Evolutionary conservation across 1,284 basidiomycete genomes (phyloP).

Genomic region (Nidula niveotomentosa): DNA sequence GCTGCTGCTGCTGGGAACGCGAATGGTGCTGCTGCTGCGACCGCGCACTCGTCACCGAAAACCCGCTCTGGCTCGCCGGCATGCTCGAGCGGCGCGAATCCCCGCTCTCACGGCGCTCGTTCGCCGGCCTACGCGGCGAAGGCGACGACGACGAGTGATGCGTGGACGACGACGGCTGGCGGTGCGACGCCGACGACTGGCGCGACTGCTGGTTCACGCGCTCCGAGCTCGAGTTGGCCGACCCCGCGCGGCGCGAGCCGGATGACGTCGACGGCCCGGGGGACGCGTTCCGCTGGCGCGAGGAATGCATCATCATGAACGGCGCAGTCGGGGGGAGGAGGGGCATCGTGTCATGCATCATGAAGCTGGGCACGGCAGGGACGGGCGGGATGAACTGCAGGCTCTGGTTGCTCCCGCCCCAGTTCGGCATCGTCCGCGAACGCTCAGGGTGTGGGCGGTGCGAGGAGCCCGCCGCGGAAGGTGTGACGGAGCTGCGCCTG

Average conservation of each 20-base stretch:
- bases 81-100: slow-evolving; percentile 21
- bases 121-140: slow-evolving; percentile 1
- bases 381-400: slow-evolving; percentile 27
- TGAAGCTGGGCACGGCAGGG: slow-evolving; percentile 23
- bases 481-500: slow-evolving; percentile 42
- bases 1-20: slow-evolving; percentile 19
- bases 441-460: slow-evolving; percentile 30
- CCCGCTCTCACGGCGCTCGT: slow-evolving; percentile 11
- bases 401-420: slow-evolving; percentile 34
- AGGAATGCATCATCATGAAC: slow-evolving; percentile 66
- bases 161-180: slow-evolving; percentile 8
- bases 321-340: slow-evolving; percentile 72
- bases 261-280: slow-evolving; percentile 23
- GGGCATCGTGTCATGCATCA: slow-evolving; percentile 48
- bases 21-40: slow-evolving; percentile 7
- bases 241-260: slow-evolving; percentile 15
- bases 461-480: slow-evolving; percentile 27
- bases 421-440: slow-evolving; percentile 33
- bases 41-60: background rate
- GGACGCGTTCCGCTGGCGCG: slow-evolving; percentile 25
- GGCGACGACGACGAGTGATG: background rate
- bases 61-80: slow-evolving; percentile 4
- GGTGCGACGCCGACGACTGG: slow-evolving; percentile 7
- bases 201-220: slow-evolving; percentile 15
- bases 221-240: slow-evolving; percentile 28